Base-by-base conservation (phyloP, 225 moss, liverwort and hornwort species). In the Straminergon stramineum region DNA sequence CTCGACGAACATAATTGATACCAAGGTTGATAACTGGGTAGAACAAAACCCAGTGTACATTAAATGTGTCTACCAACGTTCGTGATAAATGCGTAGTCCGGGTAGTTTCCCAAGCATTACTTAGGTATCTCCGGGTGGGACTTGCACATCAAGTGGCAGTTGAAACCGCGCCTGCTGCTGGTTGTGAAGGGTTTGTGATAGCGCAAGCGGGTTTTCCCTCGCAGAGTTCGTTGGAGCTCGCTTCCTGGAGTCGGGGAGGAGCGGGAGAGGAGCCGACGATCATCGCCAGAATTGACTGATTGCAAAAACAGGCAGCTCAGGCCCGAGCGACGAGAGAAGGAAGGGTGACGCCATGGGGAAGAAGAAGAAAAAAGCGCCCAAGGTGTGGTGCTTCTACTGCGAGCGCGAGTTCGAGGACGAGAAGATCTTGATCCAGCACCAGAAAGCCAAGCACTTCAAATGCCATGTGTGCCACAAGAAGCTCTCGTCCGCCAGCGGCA, bases 391-490 rank as follows among this genome's bases (percentile, higher is more conserved):
- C 84, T 99, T 97, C 84, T 99, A 99, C 84, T 99, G 99, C 92
- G 99, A 99, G 86, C 96, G 99, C 24, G 97, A 99, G 95, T 99
- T 99, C 83, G 99, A 99, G 91, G 99, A 99, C 67, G 99, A 99
- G 95, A 99, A 99, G 93, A 97, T 99, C 81, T 63, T 97, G 85
- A 99, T 99, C 32, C 99, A 99, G 90, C 99, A 99, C 91, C 99
- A 99, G 84, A 99, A 99, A 87, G 99, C 99, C 76, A 99, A 97
- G 93, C 99, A 99, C 76, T 99, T 99, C 88, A 99, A 99, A 91
- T 99, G 99, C 66, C 94, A 99, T 93, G 99, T 99, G 45, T 99
- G 99, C 84, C 99, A 99, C 87, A 99, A 99, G 95, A 99, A 99
- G 93, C 95, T 99, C 11, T 99, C 99, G n/a, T 97, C 97, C 14